These are phyloP conservation scores for Cordyceps militaris DNA, from an alignment of 2,329 filamentous ascomycete species.

Conservation along the genomic window DNA sequence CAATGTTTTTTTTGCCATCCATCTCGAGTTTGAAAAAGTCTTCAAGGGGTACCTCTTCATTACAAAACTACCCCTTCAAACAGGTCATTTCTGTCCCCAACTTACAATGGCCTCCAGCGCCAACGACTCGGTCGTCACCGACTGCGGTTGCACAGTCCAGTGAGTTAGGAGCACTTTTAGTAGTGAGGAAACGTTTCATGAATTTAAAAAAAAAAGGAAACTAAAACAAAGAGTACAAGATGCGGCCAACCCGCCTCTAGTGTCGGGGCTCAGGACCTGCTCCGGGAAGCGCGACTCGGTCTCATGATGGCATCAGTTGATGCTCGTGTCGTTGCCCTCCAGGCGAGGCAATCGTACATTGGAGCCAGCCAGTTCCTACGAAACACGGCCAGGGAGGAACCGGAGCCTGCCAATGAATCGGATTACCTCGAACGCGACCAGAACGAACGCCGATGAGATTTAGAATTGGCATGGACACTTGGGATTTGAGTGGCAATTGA, in stretches of 20 bases:
- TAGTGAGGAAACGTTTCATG: not conserved
- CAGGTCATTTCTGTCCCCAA: too few species aligned
- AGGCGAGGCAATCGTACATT: not conserved
- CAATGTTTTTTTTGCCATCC: too few species aligned
- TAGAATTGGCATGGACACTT: too few species aligned
- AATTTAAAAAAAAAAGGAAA: too few species aligned
- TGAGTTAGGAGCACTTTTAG: not conserved
- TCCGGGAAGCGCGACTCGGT: not conserved
- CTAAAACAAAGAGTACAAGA: not conserved
- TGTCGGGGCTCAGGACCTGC: not conserved
- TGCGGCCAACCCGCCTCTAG: not conserved
- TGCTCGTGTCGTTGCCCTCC: not conserved
- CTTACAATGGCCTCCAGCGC: not conserved
- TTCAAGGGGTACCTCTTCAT: too few species aligned
- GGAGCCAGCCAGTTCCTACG: not conserved
- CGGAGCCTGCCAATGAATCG: not conserved
- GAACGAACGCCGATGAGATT: too few species aligned
- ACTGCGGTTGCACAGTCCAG: not conserved
- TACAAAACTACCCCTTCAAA: too few species aligned
- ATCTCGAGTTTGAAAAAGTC: too few species aligned
- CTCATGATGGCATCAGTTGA: not conserved
- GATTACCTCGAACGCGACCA: too few species aligned
- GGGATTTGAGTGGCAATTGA: too few species aligned
- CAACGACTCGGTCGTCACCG: not conserved
- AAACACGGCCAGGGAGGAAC: not conserved